Base-by-base conservation (phyloP, 768 basidiomycete genomes). In the Calocera cornea region DNA sequence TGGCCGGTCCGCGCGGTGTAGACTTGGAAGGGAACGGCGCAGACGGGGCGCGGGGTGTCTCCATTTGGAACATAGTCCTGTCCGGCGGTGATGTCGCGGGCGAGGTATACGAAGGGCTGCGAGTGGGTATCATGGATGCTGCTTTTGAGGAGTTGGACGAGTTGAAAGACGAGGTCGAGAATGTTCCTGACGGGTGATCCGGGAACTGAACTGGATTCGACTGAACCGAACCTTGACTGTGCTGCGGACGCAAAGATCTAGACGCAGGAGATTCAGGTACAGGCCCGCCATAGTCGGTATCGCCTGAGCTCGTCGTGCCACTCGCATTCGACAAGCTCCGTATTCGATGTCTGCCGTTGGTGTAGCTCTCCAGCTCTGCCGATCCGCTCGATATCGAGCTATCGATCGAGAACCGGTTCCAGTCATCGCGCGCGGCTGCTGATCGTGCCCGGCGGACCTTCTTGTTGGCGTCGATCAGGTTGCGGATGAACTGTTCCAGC, bases 381-480 rank as follows among this genome's bases (percentile, higher is more conserved):
- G 54, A 60, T 33, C 10, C 54, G 54, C 24, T 27, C 8, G 54
- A 60, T 60, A 33, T 33, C 8, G 54, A 60, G 27, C 54, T 33
- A 19, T 60, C 54, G 27, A 60, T 33, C 27, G 54, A 60, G 54
- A 60, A 27, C 27, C 54, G 54, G 54, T 33, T 60, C 54, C 54
- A 60, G 27, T 60, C 54, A 5, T 60, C 54, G 7, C 54, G 54
- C 2, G 54, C 54, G 11, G 54, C 54, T 2, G 54, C 54, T 11
- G 54, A 60, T 60, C 31, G 54, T 16, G 54, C 66, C 33, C 44
- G 54, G 66, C 50, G 29, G 27, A 40, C 64, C 19, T 60, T 49
- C 22, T 87, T 92, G 74, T 90, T 92, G 67, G 81, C 81, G 75
- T 92, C 92, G 68, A 86, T 89, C 72, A 89, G 89, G 54, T 82